Base-by-base conservation (phyloP, 2,329 filamentous ascomycete genomes). In the Arthrinium phaeospermum region DNA sequence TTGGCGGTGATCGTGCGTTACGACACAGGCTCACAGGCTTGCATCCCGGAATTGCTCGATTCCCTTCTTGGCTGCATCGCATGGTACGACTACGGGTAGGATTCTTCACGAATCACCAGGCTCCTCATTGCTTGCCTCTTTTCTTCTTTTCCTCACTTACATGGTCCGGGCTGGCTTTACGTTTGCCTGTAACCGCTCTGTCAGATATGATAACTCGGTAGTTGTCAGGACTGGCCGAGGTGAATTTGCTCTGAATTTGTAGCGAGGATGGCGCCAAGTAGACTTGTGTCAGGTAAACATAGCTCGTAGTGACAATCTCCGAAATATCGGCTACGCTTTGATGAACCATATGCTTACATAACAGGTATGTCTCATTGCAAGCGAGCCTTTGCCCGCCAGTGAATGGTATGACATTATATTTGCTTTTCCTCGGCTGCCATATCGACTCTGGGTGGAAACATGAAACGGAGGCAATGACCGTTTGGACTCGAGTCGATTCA, bases 11-110 rank as follows among this genome's bases (percentile, higher is more conserved):
- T 64, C 34, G 34, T 64, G 57, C 57, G 57, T 34, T 64, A 41
- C 57, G 30, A 41, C 57, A 24, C 57, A 64, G 10, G 16, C 34
- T 19, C 57, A 24, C 57, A 64, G 10, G 16, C 34, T 19, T 19
- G 4, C 22, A n/a, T 41, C 30, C 34, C 34, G 19, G 57, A 64
- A 37, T 64, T 41, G 57, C 12, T 37, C 57, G 30, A n/a, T 41
- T 64, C 53, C 30, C 30, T 41, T 41, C 57, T 64, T 64, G 57
- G 57, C 57, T 64, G 57, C 57, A 64, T 64, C 57, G 34, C 57
- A 30, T 22, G 34, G 57, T 64, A 34, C 57, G 57, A 41, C 57
- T 24, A n/a, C 57, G n/a, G 30, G 34, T 41, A 41, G 1, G 8
- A 41, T 8, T 24, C 30, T 41, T 64, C 57, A n/a, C n/a, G n/a